Conservation (phyloP, 176 grass and related monocot genomes). For the Eleusine indica region DNA sequence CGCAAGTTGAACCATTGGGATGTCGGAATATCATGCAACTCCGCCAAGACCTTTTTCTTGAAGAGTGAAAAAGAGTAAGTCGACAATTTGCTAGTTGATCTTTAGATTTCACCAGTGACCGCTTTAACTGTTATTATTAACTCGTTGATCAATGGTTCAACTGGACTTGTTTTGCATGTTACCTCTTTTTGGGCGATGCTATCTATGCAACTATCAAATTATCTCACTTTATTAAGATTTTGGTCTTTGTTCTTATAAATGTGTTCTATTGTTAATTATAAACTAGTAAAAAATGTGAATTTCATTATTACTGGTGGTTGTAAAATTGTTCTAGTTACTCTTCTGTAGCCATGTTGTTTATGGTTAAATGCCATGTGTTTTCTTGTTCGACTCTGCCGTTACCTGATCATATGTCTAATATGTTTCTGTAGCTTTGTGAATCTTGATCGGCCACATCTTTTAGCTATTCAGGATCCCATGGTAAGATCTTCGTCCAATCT, state of each 20-base stretch:
- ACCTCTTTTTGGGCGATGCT: not conserved
- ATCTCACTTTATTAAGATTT: conserved; percentile 9
- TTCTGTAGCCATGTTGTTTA: not conserved
- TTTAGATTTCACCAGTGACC: not conserved
- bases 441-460: conserved; percentile 72
- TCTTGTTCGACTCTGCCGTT: conserved; percentile 2
- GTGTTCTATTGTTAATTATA: not conserved
- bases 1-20: conserved; percentile 87
- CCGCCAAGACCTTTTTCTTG: conserved; percentile 66
- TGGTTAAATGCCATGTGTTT: conserved; percentile 16
- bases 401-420: conserved; percentile 24
- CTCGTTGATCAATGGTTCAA: conserved; percentile 4
- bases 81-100: not conserved
- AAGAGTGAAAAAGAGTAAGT: conserved; percentile 80
- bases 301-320: not conserved
- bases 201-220: not conserved
- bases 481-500: conserved; percentile 50
- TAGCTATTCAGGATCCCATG: conserved; percentile 94
- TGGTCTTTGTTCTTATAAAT: not conserved
- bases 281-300: not conserved
- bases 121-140: not conserved
- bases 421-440: conserved; percentile 71
- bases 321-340: not conserved
- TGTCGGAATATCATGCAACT: conserved; percentile 89
- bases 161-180: not conserved